phyloP scores from a whole-genome alignment of 2,329 filamentous ascomycete species.

The Domatiomyces catenatus region DNA sequence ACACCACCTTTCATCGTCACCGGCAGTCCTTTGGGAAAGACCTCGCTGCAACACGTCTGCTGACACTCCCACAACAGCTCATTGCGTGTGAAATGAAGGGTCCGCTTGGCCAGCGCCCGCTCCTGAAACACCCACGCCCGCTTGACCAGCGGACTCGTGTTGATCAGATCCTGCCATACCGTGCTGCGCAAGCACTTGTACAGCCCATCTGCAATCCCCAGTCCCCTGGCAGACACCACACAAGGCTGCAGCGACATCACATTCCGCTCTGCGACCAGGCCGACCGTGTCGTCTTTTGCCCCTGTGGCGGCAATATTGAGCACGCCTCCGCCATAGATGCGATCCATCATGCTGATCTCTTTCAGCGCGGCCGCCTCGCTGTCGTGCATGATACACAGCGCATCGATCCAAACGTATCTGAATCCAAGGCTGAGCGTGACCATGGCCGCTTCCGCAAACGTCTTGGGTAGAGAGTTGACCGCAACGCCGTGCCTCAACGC shows the following conservation, averaged over 20 bases:
- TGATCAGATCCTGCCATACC: constrained; percentile 16
- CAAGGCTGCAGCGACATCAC: constrained; percentile 13
- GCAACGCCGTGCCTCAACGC: constrained; percentile 16
- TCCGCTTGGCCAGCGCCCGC: constrained; percentile 17
- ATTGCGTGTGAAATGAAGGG: constrained; percentile 18
- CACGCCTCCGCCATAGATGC: constrained; percentile 14
- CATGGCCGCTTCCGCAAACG: constrained; percentile 15
- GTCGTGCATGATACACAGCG: constrained; percentile 18
- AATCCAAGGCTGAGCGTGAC: constrained; percentile 13
- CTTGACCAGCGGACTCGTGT: constrained; percentile 14
- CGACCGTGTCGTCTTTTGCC: constrained; percentile 12
- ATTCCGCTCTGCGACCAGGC: constrained; percentile 15
- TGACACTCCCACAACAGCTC: constrained; percentile 21
- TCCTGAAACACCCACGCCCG: constrained; percentile 18
- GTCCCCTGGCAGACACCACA: constrained; percentile 11
- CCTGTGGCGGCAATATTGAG: constrained; percentile 16
- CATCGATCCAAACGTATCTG: constrained; percentile 18
- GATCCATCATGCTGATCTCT: constrained; percentile 15
- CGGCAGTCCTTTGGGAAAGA: constrained; percentile 17
- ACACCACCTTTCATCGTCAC: constrained; percentile 13
- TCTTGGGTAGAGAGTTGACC: constrained; percentile 14
- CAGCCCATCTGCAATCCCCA: constrained; percentile 14
- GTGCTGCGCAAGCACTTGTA: constrained; percentile 17
- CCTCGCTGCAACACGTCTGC: constrained; percentile 17
- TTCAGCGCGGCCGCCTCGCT: constrained; percentile 12